Base-by-base conservation (phyloP, 331 rosid genomes). In the Cydonia oblonga region DNA sequence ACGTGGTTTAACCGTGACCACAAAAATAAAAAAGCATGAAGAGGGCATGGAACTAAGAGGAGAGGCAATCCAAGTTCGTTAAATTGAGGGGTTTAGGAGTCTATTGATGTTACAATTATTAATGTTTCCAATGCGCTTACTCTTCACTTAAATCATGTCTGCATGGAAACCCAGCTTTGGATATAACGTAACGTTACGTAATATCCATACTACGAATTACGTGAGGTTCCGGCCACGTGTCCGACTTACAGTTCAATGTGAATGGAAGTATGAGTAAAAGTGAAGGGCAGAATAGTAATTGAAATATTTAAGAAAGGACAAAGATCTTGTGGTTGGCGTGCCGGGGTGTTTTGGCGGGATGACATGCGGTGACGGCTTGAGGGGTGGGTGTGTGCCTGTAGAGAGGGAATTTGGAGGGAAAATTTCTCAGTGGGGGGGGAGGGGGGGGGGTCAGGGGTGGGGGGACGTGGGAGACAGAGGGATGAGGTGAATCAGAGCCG, bases 371-470 rank as follows among this genome's bases (percentile, higher is more conserved):
- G 83, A 76, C 38, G 72, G 51, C 51, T 42, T 42, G 51, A 13
- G 6, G 51, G 18, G 51, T 42, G 18, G 29, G 64, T n/a, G 4
- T 8, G 26, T 9, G 87, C 67, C 81, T 86, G 86, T 64, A 51
- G 33, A 10, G 25, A 7, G 25, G 13, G 42, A 19, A 20, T 67
- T 79, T 75, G 83, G 87, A 69, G 91, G 88, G 87, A 85, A 80
- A 78, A 74, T 44, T 66, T 10, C 11, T 0, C 71, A 69, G 80
- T 16, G 84, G 81, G 82, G 57, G 12, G 13, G 13, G 42, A 2
- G 49, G 8, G 25, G 75, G 66, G 70, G n/a, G 57, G 59, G 42
- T 2, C 42, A 12, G 12, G 13, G 13, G 42, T 9, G 49, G 8
- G 25, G 75, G 66, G 70, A 23, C 9, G 74, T 81, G 85, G 80